phyloP scores from a whole-genome alignment of 352 stramenopile genomes.

The Pythium plurisporium region DNA sequence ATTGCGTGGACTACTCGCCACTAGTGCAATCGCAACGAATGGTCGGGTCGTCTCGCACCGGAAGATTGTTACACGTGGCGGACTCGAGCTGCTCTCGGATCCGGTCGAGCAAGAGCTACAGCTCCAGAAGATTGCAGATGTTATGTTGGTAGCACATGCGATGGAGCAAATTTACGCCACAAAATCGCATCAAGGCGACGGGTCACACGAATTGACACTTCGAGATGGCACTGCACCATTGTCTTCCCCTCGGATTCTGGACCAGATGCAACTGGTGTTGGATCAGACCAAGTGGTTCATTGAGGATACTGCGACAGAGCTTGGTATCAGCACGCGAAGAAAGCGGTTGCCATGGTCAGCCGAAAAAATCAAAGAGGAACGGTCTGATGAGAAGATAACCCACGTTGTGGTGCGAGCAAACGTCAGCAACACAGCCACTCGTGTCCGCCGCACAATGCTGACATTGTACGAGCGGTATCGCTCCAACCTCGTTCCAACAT shows the following conservation, averaged over 20 bases:
- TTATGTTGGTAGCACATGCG: constrained; percentile 35
- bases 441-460: constrained; percentile 48
- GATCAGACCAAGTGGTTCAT: constrained; percentile 47
- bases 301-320: constrained; percentile 41
- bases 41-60: no score
- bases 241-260: constrained; percentile 18
- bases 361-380: constrained; percentile 17
- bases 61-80: constrained; percentile 24
- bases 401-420: constrained; percentile 45
- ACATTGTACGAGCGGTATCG: constrained; percentile 57
- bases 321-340: constrained; percentile 33
- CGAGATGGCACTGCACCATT: constrained; percentile 14
- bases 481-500: constrained; percentile 41
- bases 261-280: constrained; percentile 36
- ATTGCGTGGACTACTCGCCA: constrained; percentile 36
- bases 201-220: not conserved
- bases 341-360: constrained; percentile 47
- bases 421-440: constrained; percentile 39
- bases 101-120: constrained; percentile 42
- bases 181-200: not conserved
- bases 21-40: constrained; percentile 21
- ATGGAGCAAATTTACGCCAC: constrained; percentile 36
- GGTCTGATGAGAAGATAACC: constrained; percentile 9
- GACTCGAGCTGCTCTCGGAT: constrained; percentile 27
- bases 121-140: constrained; percentile 44